These are phyloP conservation scores for Nepenthes gracilis DNA, from an alignment of 148 eudicot species.

Conservation along the genomic window DNA sequence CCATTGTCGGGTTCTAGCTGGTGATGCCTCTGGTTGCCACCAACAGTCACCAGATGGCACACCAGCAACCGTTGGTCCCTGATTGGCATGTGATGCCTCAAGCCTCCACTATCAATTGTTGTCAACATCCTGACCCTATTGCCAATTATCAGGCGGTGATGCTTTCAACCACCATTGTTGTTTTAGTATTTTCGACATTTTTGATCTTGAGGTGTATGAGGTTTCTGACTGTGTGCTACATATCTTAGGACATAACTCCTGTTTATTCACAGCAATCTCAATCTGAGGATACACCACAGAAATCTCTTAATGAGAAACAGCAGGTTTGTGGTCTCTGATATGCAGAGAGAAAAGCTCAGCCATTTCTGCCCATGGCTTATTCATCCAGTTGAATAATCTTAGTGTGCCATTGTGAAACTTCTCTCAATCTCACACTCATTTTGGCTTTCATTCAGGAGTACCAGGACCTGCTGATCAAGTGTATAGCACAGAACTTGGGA, in stretches of 20 bases:
- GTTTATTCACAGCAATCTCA: slow-evolving; percentile 45
- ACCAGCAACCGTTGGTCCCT: no score
- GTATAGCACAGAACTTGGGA: slow-evolving; percentile 85
- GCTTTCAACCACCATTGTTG: no score
- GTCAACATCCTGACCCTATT: no score
- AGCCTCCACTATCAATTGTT: no score
- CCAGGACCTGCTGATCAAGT: slow-evolving; percentile 84
- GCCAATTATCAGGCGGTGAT: no score
- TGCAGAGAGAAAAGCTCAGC: neutral
- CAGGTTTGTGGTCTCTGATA: slow-evolving; percentile 40
- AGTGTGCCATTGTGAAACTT: neutral
- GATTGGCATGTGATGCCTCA: no score
- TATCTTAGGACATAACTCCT: slow-evolving; percentile 36
- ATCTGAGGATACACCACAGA: slow-evolving; percentile 88
- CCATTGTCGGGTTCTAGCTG: no score
- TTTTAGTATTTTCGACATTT: neutral
- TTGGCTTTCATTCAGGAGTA: slow-evolving; percentile 54
- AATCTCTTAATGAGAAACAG: slow-evolving; percentile 89
- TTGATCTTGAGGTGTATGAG: neutral
- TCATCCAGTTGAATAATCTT: no score
- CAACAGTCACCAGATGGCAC: no score
- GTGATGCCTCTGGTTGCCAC: no score
- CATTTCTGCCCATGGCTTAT: no score
- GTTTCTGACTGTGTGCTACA: slow-evolving; percentile 1
- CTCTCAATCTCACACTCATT: neutral